Evolutionary conservation across 768 basidiomycete genomes (phyloP), one percentile per base, ranked within the genome.

Genomic region (Trametes maxima): DNA sequence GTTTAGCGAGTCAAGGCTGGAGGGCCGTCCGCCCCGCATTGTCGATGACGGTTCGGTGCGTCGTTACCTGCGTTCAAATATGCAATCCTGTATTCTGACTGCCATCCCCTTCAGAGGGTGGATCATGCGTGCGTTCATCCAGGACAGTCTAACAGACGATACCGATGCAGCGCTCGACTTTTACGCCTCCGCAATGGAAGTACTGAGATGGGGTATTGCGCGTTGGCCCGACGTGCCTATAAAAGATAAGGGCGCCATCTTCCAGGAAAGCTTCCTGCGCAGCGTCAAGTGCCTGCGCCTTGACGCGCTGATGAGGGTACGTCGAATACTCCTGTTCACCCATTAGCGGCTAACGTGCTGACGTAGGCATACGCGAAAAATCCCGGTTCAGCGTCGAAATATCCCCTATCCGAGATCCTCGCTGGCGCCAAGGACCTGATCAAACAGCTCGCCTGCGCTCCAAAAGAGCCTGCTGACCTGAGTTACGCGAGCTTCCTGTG

Each of bases 151-250:
- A 37, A 62, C 55, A 1, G 52, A 65, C 13, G 64, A 65, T 3
- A 21, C 39, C 0, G 44, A 53, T 25, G 62, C 66, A 5, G 70
- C 73, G 1, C 56, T 77, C n/a, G 73, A 78, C 59, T 78, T 73
- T 44, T 75, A 73, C 42, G 67, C 69, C 14, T 69, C 72, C 7
- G 76, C 75, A 5, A 54, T 80, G 19, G 77, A 80, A 14, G 60
- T 82, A 17, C 68, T 82, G 3, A 69, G 78, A 35, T 80, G 80
- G 77, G 82, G 83, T 21, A 56, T 67, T 3, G 64, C 67, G 24
- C 54, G 63, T 7, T 83, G 80, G 77, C 51, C 21, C 22, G 65
- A 81, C 59, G 77, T 82, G 8, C 63, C 76, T 1, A 58, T 40
- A 22, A 64, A 73, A n/a, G 73, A 78, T 17, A 69, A 78, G 14